These are phyloP conservation scores for Vaccinium corymbosum DNA, from an alignment of 148 eudicot species.

Conservation along the genomic window DNA sequence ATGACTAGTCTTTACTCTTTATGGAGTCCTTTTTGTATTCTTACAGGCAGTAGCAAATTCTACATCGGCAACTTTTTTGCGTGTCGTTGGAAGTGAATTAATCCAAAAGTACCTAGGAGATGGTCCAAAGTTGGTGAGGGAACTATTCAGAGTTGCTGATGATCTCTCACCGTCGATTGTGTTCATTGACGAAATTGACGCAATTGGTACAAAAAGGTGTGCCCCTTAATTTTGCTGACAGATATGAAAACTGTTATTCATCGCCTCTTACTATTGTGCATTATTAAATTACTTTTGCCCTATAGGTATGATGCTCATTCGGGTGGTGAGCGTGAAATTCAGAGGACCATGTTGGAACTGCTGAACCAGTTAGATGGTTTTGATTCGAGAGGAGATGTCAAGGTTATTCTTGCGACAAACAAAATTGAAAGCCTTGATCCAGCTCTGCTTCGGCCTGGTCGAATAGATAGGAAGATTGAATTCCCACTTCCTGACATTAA, in stretches of 20 bases:
- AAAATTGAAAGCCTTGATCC: slow-evolving; percentile 92
- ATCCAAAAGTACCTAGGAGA: slow-evolving; percentile 95
- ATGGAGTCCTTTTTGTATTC: background rate
- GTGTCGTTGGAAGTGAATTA: slow-evolving; percentile 97
- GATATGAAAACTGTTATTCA: background rate
- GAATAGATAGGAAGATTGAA: slow-evolving; percentile 93
- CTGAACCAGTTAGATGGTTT: slow-evolving; percentile 96
- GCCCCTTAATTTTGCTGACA: background rate
- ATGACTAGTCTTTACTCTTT: background rate
- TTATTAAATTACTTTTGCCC: slow-evolving; percentile 2
- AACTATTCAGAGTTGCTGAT: slow-evolving; percentile 96
- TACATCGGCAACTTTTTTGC: slow-evolving; percentile 90
- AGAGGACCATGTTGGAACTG: slow-evolving; percentile 96
- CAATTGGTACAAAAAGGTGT: slow-evolving; percentile 93
- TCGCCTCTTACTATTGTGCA: background rate
- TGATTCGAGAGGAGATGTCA: slow-evolving; percentile 94
- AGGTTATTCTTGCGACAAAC: slow-evolving; percentile 94
- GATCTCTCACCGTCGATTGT: slow-evolving; percentile 97
- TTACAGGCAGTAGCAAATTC: slow-evolving; percentile 96
- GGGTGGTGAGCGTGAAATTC: slow-evolving; percentile 98
- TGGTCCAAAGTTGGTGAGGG: slow-evolving; percentile 93
- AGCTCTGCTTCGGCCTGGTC: slow-evolving; percentile 92
- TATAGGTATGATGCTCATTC: slow-evolving; percentile 96
- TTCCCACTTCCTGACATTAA: slow-evolving; percentile 97
- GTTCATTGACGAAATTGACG: slow-evolving; percentile 97